Evolutionary conservation across 768 basidiomycete genomes (phyloP).

Genomic region (Mycena haematopus): DNA sequence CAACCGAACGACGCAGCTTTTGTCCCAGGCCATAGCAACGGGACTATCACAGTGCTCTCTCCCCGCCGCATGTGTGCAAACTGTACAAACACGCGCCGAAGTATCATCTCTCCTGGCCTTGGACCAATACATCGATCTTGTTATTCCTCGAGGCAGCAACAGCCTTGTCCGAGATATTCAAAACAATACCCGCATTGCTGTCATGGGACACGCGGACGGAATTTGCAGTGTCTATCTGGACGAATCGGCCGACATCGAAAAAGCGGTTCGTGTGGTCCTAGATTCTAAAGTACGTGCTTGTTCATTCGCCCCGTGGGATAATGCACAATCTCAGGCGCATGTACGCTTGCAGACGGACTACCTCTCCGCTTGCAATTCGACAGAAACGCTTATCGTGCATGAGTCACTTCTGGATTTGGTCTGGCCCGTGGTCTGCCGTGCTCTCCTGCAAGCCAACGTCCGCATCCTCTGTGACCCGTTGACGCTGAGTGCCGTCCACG

Average conservation of each 20-base stretch:
- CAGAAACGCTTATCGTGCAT: conserved; percentile 90
- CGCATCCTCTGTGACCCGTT: conserved; percentile 79
- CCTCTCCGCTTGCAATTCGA: conserved; percentile 94
- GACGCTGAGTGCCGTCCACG: conserved; percentile 62
- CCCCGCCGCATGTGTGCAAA: conserved; percentile 85
- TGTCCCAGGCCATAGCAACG: conserved; percentile 79
- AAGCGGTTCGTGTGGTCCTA: conserved; percentile 81
- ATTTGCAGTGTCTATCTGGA: conserved; percentile 92
- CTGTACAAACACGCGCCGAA: conserved; percentile 89
- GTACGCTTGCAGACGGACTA: conserved; percentile 77
- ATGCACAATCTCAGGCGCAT: background rate
- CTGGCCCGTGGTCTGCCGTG: conserved; percentile 82
- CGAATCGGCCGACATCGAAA: conserved; percentile 76
- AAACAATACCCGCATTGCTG: conserved; percentile 88
- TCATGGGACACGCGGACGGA: conserved; percentile 99
- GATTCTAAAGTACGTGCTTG: conserved; percentile 82
- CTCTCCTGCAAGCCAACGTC: conserved; percentile 73
- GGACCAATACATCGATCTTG: conserved; percentile 94
- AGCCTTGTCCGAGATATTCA: conserved; percentile 89
- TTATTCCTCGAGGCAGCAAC: conserved; percentile 96
- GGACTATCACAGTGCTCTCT: conserved; percentile 78
- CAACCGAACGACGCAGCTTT: conserved; percentile 72
- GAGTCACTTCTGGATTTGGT: conserved; percentile 68
- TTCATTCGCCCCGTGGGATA: too few species aligned
- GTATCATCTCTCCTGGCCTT: conserved; percentile 86